phyloP scores from a whole-genome alignment of 352 stramenopile species.

The Phytopythium ostracodes region DNA sequence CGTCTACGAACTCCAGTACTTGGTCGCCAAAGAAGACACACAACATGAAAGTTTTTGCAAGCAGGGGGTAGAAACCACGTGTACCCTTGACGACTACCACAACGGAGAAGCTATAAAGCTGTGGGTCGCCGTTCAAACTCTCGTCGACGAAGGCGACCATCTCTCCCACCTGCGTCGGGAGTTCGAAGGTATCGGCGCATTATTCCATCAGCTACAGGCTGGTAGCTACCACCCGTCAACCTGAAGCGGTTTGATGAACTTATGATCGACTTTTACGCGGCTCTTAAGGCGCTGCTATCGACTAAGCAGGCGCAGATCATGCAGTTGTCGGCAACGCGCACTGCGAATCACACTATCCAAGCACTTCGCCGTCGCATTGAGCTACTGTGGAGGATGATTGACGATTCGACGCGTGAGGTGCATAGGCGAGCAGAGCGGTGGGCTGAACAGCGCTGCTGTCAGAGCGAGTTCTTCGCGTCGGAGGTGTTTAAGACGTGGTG shows the following conservation, averaged over 20 bases:
- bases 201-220: not conserved
- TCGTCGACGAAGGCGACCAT: not conserved
- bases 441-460: not conserved
- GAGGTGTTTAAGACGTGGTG: not conserved
- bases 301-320: not conserved
- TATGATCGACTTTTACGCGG: not conserved
- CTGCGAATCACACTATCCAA: not conserved
- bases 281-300: not conserved
- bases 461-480: not conserved
- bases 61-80: not conserved
- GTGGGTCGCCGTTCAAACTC: not conserved
- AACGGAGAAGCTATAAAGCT: not conserved
- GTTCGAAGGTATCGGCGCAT: not conserved
- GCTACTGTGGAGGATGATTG: not conserved
- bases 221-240: not conserved
- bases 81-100: not conserved
- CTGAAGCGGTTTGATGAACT: not conserved
- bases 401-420: not conserved
- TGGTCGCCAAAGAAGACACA: not conserved
- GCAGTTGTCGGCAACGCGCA: not conserved
- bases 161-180: not conserved
- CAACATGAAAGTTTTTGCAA: not conserved
- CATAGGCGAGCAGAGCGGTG: not conserved
- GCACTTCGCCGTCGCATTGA: not conserved
- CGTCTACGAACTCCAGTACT: conserved; percentile 5